Conservation (phyloP, 768 basidiomycete species). For the Pholiota microspora region DNA sequence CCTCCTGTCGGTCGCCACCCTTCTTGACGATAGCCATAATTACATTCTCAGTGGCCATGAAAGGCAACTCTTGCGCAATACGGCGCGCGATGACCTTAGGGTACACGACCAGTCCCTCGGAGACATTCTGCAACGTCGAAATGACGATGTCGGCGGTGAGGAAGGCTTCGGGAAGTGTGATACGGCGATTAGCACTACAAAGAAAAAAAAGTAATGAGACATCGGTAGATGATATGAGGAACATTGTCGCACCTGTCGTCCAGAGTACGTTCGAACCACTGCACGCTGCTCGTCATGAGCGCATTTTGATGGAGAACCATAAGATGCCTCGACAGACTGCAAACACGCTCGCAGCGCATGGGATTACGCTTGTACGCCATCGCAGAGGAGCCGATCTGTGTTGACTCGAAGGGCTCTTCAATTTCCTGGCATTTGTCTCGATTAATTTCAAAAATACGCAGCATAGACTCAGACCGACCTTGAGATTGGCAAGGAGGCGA, state of each 20-base stretch:
- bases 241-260: constrained; percentile 88
- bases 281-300: constrained; percentile 89
- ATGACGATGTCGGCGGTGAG: constrained; percentile 95
- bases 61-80: constrained; percentile 93
- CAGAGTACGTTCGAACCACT: constrained; percentile 98
- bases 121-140: constrained; percentile 93
- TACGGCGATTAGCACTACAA: constrained; percentile 87
- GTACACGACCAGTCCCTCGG: constrained; percentile 99
- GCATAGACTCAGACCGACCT: constrained; percentile 39
- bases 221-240: background rate
- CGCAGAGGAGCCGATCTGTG: constrained; percentile 95
- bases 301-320: constrained; percentile 97
- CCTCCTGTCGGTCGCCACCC: constrained; percentile 94
- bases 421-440: constrained; percentile 61
- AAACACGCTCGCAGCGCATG: constrained; percentile 97
- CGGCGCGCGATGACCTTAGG: constrained; percentile 92
- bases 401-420: constrained; percentile 98
- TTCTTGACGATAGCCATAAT: constrained; percentile 98
- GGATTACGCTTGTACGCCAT: constrained; percentile 99
- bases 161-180: constrained; percentile 96
- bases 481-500: constrained; percentile 89
- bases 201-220: background rate
- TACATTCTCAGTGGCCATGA: constrained; percentile 99
- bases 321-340: constrained; percentile 92
- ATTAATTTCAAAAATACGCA: background rate